Evolutionary conservation across 1,284 basidiomycete species (phyloP), one percentile per base, ranked within the genome.

Genomic region (Irpex sp.): DNA sequence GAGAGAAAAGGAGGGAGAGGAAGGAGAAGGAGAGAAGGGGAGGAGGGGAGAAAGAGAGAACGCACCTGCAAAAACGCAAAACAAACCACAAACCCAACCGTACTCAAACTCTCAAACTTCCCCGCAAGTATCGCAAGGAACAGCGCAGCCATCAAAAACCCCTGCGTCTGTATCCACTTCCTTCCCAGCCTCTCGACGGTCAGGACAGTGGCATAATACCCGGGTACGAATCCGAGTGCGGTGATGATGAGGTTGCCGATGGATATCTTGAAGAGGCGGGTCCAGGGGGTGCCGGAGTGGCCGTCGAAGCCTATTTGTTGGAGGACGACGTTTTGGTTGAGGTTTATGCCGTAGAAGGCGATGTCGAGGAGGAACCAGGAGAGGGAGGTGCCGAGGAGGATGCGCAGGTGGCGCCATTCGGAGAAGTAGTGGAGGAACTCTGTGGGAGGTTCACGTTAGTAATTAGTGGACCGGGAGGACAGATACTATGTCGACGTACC

Each of bases 141-240:
- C 1, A 91, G 76, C 1, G 87, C 88, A 49, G 90, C 81, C 65
- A 90, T 58, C 46, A 87, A 71, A 82, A 93, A 94, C 8, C 92
- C 92, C 76, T 91, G 88, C 60, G 93, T 78, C 72, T 93, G 90
- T 67, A 92, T 91, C 71, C 80, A 81, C 71, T 91, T 92, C 49
- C 90, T 81, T 1, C 90, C 90, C 21, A 90, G 80, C 64, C 79
- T 81, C 74, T 92, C 91, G 65, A 92, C 89, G 8, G 87, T 83
- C 39, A 91, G 71, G 57, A 92, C 79, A 0, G 88, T 79, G 3
- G 77, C 86, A 68, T 90, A 92, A 74, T 92, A 90, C 5, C 90
- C 90, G 17, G 90, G 90, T 1, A 92, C 86, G 68, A 92, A 89
- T 26, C 90, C 90, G 21, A 91, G 81, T 0, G 78, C 85, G 1